Evolutionary conservation across 2,329 filamentous ascomycete species (phyloP).

Genomic region (Trichophyton verrucosum): DNA sequence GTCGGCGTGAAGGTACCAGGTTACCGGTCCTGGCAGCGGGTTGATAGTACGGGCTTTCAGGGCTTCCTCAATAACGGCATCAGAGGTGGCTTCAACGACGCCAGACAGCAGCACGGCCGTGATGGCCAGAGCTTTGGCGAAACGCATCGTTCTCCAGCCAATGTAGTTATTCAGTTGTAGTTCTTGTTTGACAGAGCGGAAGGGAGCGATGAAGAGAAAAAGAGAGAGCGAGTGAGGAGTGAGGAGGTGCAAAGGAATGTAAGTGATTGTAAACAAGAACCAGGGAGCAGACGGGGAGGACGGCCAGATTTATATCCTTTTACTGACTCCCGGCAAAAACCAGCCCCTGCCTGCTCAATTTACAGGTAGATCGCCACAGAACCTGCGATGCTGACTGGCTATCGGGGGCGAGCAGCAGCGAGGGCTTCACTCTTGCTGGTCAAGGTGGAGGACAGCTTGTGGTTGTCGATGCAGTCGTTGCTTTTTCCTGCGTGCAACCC

Average conservation of each 20-base stretch:
- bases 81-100: conserved; percentile 30
- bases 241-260: no score
- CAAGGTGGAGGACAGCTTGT: neutral
- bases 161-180: neutral
- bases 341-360: neutral
- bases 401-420: neutral
- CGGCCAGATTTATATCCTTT: neutral
- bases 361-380: neutral
- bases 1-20: no score
- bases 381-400: neutral
- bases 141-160: conserved; percentile 8
- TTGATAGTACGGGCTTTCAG: conserved; percentile 29
- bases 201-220: no score
- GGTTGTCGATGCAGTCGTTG: neutral
- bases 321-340: neutral
- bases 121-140: conserved; percentile 8
- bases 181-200: neutral
- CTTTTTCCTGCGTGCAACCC: conserved; percentile 4
- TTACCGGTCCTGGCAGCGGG: conserved; percentile 41
- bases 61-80: no score
- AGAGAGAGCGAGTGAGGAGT: no score
- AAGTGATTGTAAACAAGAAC: no score
- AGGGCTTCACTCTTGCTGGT: neutral
- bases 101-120: conserved; percentile 15
- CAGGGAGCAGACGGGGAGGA: neutral